These are phyloP conservation scores for Sideroxylon spinosum DNA, from an alignment of 179 eudicot genomes.

Conservation along the genomic window DNA sequence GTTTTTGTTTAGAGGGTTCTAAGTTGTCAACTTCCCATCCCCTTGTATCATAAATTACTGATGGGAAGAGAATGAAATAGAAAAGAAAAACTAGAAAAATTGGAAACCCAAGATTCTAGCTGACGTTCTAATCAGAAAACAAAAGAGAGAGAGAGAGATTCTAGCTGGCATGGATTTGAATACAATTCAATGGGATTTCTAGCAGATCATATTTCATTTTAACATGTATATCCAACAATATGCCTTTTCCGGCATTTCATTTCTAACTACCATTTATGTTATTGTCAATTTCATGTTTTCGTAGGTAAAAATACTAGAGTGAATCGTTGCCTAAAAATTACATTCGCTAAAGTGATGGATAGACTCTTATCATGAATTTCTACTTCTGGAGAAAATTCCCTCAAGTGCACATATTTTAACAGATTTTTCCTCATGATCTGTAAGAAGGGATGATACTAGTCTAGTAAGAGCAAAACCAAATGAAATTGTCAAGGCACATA, in stretches of 20 bases:
- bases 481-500: not conserved
- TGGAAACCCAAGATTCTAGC: too few species aligned
- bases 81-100: too few species aligned
- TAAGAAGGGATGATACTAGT: not conserved
- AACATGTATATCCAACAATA: not conserved
- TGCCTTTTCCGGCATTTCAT: not conserved
- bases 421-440: conserved; percentile 91
- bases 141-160: not conserved
- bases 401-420: conserved; percentile 57
- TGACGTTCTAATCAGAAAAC: too few species aligned
- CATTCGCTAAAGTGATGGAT: conserved; percentile 69
- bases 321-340: conserved; percentile 54
- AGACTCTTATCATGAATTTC: conserved; percentile 48
- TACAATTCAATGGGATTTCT: not conserved
- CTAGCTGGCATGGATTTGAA: not conserved
- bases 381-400: conserved; percentile 93
- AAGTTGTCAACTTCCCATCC: too few species aligned
- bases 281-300: not conserved
- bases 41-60: too few species aligned
- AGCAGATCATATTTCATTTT: not conserved
- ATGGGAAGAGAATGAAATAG: too few species aligned
- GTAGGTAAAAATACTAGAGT: not conserved
- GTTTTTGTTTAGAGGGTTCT: too few species aligned
- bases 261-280: not conserved
- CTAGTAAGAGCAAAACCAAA: not conserved